Evolutionary conservation across 192 early-diverging fungal genomes (phyloP).

Genomic region (Linnemannia elongata): DNA sequence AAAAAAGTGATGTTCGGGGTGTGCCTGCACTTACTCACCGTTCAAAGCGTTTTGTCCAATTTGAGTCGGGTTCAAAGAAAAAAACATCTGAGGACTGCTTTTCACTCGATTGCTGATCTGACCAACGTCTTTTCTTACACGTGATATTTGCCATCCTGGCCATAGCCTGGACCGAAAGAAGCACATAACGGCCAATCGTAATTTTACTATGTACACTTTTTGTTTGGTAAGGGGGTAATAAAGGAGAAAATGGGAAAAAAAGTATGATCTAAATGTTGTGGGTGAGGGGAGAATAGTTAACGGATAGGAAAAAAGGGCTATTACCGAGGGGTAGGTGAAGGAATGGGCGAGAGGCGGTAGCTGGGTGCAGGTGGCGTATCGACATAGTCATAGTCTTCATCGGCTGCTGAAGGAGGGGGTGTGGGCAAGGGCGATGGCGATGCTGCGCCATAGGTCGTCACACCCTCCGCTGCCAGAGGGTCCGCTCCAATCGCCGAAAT

Average conservation of each 20-base stretch:
- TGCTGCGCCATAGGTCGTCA: not conserved
- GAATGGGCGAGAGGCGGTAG: conserved; percentile 13
- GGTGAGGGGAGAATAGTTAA: not conserved
- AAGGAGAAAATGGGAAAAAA: not conserved
- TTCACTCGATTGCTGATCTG: not conserved
- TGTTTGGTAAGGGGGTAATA: not conserved
- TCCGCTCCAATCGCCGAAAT: conserved; percentile 24
- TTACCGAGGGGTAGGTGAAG: conserved; percentile 10
- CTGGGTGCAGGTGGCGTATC: conserved; percentile 12
- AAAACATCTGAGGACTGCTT: conserved; percentile 10
- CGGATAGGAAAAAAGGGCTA: not conserved
- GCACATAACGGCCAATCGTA: not conserved
- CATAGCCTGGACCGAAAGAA: not conserved
- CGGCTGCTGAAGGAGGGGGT: conserved; percentile 8
- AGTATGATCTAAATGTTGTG: not conserved
- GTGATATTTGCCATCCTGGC: not conserved
- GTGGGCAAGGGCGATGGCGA: conserved; percentile 16
- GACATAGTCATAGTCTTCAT: not conserved
- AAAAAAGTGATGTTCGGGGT: not conserved
- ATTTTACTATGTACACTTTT: conserved; percentile 1
- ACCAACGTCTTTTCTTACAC: not conserved
- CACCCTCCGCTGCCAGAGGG: not conserved
- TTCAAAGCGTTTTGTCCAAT: not conserved
- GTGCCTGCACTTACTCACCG: not conserved
- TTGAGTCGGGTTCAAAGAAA: not conserved